These are phyloP conservation scores for Metschnikowia proteae DNA, from an alignment of 805 yeast genomes.

Conservation along the genomic window DNA sequence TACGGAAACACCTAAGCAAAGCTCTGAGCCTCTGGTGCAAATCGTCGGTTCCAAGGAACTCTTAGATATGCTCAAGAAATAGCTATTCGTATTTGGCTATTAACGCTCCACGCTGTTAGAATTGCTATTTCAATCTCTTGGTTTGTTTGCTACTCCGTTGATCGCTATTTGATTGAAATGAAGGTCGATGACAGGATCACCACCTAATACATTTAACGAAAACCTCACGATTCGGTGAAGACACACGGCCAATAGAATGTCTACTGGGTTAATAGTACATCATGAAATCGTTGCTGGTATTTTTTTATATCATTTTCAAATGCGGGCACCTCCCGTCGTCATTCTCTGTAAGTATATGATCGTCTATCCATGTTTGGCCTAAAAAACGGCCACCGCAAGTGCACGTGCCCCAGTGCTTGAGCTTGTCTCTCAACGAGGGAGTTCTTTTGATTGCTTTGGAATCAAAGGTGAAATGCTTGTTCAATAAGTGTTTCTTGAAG, in stretches of 20 bases:
- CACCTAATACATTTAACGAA: background rate
- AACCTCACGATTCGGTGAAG: too few relatives aligned
- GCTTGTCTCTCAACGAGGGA: constrained; percentile 52
- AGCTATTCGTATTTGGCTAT: background rate
- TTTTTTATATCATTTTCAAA: background rate
- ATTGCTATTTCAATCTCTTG: background rate
- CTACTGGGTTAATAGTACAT: background rate
- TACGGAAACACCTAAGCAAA: constrained; percentile 12
- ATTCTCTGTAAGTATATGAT: constrained; percentile 31
- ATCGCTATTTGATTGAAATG: background rate
- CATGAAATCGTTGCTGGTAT: constrained; percentile 1
- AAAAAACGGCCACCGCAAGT: constrained; percentile 34
- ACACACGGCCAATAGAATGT: background rate
- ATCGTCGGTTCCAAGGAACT: constrained; percentile 22
- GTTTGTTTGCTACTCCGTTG: background rate
- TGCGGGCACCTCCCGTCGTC: constrained; percentile 20
- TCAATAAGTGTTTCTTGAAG: constrained; percentile 60
- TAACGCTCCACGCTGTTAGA: background rate
- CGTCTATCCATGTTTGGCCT: constrained; percentile 35
- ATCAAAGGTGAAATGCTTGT: constrained; percentile 56
- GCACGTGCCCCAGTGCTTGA: constrained; percentile 50
- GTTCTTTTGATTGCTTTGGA: constrained; percentile 40
- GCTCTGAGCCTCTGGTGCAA: constrained; percentile 21
- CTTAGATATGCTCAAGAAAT: constrained; percentile 5
- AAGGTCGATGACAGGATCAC: background rate